Percentiles rank a stretch among this genome's conserved stretches.
Conservation (phyloP, 1,139 yeast species). For the Zygoascus meyerae region DNA sequence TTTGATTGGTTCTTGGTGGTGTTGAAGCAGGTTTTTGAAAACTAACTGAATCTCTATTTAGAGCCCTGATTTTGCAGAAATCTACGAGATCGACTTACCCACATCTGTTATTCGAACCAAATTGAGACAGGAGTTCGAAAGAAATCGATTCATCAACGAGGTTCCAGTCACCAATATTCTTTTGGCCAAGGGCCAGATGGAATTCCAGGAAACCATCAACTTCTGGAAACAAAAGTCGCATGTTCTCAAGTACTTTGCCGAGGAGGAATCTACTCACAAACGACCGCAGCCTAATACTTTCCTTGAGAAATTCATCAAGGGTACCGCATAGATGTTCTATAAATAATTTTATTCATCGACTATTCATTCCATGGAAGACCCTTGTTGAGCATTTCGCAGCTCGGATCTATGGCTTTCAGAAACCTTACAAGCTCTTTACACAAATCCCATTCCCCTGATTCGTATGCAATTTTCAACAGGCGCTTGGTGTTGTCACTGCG, state of each 20-base stretch:
- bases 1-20: background rate
- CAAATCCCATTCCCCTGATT: constrained; percentile 33
- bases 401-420: constrained; percentile 34
- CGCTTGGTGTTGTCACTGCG: constrained; percentile 25
- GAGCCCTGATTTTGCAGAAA: constrained; percentile 46
- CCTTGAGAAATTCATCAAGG: constrained; percentile 66
- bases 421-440: constrained; percentile 39
- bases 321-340: constrained; percentile 27
- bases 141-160: constrained; percentile 70
- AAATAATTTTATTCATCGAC: background rate
- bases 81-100: constrained; percentile 79
- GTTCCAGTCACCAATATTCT: constrained; percentile 61
- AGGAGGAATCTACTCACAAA: constrained; percentile 41
- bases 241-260: constrained; percentile 74
- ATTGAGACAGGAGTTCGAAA: constrained; percentile 84
- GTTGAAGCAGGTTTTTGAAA: background rate
- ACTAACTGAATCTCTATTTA: constrained; percentile 10
- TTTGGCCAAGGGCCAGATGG: constrained; percentile 83
- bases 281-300: constrained; percentile 35
- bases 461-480: constrained; percentile 33
- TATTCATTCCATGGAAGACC: constrained; percentile 3
- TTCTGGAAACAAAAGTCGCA: constrained; percentile 90
- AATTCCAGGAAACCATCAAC: constrained; percentile 79
- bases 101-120: constrained; percentile 76
- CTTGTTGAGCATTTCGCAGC: constrained; percentile 7